phyloP scores from a whole-genome alignment of 331 rosid genomes.

The Malus hybrid region DNA sequence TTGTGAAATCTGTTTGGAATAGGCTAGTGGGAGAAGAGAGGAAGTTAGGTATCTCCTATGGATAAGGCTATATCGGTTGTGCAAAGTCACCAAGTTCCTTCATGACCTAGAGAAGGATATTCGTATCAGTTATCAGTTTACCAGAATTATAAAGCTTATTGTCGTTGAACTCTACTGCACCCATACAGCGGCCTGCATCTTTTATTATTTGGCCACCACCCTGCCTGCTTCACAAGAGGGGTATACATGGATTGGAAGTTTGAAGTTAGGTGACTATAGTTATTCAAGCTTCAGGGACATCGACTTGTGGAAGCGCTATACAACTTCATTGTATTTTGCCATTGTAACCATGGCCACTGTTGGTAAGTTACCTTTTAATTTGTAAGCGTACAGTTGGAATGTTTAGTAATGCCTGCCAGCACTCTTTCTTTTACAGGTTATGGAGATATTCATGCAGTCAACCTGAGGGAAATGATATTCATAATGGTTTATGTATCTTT shows the following conservation, averaged over 20 bases:
- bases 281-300: slow-evolving; percentile 81
- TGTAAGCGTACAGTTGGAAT: background rate
- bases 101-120: slow-evolving; percentile 76
- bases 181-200: slow-evolving; percentile 98
- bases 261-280: slow-evolving; percentile 68
- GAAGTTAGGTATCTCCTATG: slow-evolving; percentile 83
- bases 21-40: slow-evolving; percentile 73
- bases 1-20: slow-evolving; percentile 14
- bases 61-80: slow-evolving; percentile 76
- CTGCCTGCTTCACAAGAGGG: slow-evolving; percentile 76
- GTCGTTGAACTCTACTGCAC: slow-evolving; percentile 96
- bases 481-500: slow-evolving; percentile 82
- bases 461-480: slow-evolving; percentile 95
- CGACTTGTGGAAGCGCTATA: slow-evolving; percentile 83
- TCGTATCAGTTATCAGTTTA: slow-evolving; percentile 68
- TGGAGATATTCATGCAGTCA: slow-evolving; percentile 98
- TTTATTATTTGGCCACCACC: slow-evolving; percentile 94
- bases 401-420: slow-evolving; percentile 5
- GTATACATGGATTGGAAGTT: slow-evolving; percentile 97
- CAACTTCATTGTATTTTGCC: slow-evolving; percentile 82
- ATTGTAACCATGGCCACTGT: slow-evolving; percentile 97
- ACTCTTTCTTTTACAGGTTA: slow-evolving; percentile 55
- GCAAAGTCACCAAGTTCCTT: slow-evolving; percentile 49
- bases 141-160: slow-evolving; percentile 72
- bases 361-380: slow-evolving; percentile 34